Evolutionary conservation across 2,329 filamentous ascomycete genomes (phyloP).

Genomic region (Chrysoporthe cubensis): DNA sequence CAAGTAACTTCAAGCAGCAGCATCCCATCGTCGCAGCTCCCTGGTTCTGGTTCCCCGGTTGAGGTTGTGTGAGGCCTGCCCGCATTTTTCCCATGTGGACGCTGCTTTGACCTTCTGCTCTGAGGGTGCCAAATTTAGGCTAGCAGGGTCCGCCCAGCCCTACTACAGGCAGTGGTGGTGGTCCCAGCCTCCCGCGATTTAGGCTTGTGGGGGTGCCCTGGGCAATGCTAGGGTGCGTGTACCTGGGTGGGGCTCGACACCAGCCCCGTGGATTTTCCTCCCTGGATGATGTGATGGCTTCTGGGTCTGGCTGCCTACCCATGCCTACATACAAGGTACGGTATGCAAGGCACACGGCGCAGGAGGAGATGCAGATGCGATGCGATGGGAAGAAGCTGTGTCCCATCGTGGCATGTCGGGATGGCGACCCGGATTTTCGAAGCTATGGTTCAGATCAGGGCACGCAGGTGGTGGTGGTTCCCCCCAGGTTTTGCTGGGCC

Average conservation of each 20-base stretch:
- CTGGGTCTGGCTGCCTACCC: background rate
- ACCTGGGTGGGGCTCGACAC: background rate
- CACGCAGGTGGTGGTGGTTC: background rate
- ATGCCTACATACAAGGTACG: background rate
- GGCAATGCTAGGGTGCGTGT: background rate
- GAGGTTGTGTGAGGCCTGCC: background rate
- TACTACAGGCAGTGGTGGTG: background rate
- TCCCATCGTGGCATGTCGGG: too few relatives aligned
- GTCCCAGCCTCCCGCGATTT: conserved; percentile 2
- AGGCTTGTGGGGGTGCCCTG: background rate
- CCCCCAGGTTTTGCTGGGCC: background rate
- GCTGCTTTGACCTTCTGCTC: background rate
- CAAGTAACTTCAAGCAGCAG: background rate
- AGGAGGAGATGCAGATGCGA: too few relatives aligned
- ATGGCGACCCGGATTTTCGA: background rate
- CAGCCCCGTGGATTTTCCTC: background rate
- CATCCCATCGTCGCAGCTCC: background rate
- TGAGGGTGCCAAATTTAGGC: background rate
- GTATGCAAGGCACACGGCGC: too few relatives aligned
- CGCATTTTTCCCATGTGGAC: background rate
- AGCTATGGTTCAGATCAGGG: background rate
- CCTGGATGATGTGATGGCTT: background rate
- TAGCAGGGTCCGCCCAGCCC: background rate
- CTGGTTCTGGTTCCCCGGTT: background rate
- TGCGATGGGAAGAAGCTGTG: too few relatives aligned